These are phyloP conservation scores for Penicillium concentricum DNA, from an alignment of 2,329 filamentous ascomycete genomes.

Conservation along the genomic window DNA sequence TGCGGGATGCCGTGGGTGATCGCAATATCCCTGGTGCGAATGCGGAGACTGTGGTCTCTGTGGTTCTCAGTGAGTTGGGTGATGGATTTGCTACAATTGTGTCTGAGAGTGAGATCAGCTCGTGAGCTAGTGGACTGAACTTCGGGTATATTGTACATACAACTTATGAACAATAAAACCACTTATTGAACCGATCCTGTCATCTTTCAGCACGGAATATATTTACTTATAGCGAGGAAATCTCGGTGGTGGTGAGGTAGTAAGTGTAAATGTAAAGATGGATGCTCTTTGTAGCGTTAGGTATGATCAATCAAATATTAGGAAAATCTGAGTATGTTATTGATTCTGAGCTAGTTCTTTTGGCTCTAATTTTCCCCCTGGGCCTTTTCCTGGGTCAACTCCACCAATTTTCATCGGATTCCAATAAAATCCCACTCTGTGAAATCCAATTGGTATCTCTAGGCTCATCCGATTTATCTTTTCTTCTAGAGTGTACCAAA, in stretches of 20 bases:
- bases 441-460: not conserved
- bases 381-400: not conserved
- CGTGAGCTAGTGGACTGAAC: not conserved
- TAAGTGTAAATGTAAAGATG: no score
- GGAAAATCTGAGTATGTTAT: no score
- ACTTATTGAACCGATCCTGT: not conserved
- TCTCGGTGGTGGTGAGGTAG: no score
- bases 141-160: no score
- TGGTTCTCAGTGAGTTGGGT: slow-evolving; percentile 58
- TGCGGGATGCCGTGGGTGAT: slow-evolving; percentile 63
- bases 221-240: no score
- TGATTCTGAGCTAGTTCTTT: no score
- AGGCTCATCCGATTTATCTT: not conserved
- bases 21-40: slow-evolving; percentile 63
- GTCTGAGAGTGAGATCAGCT: slow-evolving; percentile 28
- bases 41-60: slow-evolving; percentile 49
- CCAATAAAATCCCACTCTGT: not conserved
- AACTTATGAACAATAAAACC: not conserved
- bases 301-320: no score
- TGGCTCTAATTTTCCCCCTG: no score
- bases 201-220: no score
- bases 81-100: slow-evolving; percentile 65
- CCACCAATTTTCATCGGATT: not conserved
- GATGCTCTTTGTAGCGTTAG: no score
- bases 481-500: not conserved